Conservation (phyloP, 805 yeast species). For the Blastobotrys mokoenaii region DNA sequence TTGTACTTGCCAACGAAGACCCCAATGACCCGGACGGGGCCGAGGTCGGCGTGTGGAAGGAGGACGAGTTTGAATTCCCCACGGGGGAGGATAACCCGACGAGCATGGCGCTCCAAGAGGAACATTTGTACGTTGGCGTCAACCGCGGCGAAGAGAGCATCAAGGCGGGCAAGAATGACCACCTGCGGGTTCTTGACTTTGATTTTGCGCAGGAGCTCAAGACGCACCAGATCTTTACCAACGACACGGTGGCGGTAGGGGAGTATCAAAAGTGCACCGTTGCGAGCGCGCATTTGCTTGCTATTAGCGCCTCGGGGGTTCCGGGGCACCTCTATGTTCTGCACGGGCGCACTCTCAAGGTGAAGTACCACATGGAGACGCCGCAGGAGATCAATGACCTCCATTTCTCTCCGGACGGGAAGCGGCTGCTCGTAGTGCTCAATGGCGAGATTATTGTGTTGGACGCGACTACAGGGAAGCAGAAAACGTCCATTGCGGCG, state of each 20-base stretch:
- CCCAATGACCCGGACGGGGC: not conserved
- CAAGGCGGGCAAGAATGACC: constrained; percentile 55
- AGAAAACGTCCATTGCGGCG: constrained; percentile 13
- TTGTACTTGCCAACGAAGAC: constrained; percentile 5
- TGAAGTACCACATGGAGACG: constrained; percentile 28
- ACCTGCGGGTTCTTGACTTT: constrained; percentile 51
- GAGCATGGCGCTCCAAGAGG: constrained; percentile 51
- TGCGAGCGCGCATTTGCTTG: constrained; percentile 53
- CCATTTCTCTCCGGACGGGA: constrained; percentile 58
- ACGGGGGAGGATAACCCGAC: constrained; percentile 75
- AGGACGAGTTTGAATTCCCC: constrained; percentile 18
- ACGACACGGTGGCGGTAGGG: constrained; percentile 40
- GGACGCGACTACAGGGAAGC: constrained; percentile 40
- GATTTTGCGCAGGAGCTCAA: constrained; percentile 5
- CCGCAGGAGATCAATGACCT: constrained; percentile 57
- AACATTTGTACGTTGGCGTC: constrained; percentile 50
- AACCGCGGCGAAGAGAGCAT: constrained; percentile 59
- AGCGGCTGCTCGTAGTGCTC: constrained; percentile 56
- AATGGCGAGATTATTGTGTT: constrained; percentile 43
- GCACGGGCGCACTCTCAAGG: constrained; percentile 46
- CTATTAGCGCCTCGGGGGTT: constrained; percentile 55
- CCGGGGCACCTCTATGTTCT: constrained; percentile 61
- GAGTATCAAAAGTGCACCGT: constrained; percentile 58
- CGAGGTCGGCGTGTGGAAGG: not conserved
- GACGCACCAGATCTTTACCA: constrained; percentile 15